Evolutionary conservation across 371 early-diverging fungal genomes (phyloP), one percentile per base, ranked within the genome.

Genomic region (Lichtheimia ramosa): DNA sequence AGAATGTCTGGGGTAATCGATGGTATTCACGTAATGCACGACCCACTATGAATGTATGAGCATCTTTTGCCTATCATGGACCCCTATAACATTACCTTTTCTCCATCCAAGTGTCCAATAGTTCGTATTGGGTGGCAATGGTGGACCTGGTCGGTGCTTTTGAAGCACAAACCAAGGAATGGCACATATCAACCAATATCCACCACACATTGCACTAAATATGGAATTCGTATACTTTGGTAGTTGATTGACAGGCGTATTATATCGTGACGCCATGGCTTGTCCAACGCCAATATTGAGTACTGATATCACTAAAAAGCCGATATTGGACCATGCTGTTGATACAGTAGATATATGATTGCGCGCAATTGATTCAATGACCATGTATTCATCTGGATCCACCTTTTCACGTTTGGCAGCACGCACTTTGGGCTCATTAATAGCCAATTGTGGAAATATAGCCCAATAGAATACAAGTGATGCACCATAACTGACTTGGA

Each of bases 311-410:
- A 70, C 23, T 24, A 77, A 58, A 50, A 72, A 77, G 1, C 77
- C 77, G 51, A 77, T 62, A 34, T 77, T 77, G 34, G 75, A 74
- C 58, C 63, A 74, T 10, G 70, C 68, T 0, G 77, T 77, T 16
- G 75, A 74, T 0, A 77, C 56, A 12, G 77, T 61, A 41, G 77
- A 77, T n/a, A 74, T 63, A 25, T 77, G 75, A 24, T 77, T 77
- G 27, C 74, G 62, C 2, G 28, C 43, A 34, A 59, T 46, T n/a
- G 63, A 62, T 53, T 62, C 67, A 18, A 67, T 39, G 3, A 49
- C 59, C n/a, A 28, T 12, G 48, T 67, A 67, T 14, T 62, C 57
- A 2, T 56, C 53, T 20, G 13, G 42, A 10, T 48, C 50, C 21
- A 56, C 39, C 6, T 27, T 42, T 8, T 48, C 57, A 12, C 64